Evolutionary conservation across 139 green algal species (phyloP), one percentile per base, ranked within the genome.

Genomic region (Medakamo hakoo): DNA sequence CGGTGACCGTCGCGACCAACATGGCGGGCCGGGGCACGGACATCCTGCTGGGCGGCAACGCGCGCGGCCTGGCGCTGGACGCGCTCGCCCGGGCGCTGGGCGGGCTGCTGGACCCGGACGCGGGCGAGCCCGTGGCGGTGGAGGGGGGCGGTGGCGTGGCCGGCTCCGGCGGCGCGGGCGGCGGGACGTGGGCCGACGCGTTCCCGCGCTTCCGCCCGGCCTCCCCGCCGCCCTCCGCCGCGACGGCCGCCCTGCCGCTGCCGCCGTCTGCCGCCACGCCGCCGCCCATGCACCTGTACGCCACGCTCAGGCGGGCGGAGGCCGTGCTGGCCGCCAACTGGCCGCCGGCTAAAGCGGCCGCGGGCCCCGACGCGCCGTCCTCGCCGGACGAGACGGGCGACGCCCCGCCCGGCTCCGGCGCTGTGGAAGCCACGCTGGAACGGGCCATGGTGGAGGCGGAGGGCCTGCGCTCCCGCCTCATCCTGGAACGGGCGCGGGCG

Each of bases 21-120:
- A 87, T 91, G 77, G 85, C 85, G 5, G 85, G 85, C 4, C 67
- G 85, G 0, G 85, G 85, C 63, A 92, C 84, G 1, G 84, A 93
- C 73, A 89, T 93, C 56, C 62, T 90, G 2, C 68, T 93, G 24
- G 85, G 85, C 4, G 85, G 84, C n/a, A 88, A 87, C 64, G 63
- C 84, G 24, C 76, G 80, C 63, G 73, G 70, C 2, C 59, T 80
- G n/a, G 66, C 68, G 26, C 27, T 28, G 24, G 18, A 49, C 40
- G 32, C 55, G 63, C 57, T 79, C 59, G 65, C 69, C 31, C 30
- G 25, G 27, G 29, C 29, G 29, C 24, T 75, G n/a, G 55, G 72
- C 57, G 28, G 27, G 23, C 0, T 48, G 25, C 21, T 78, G 55
- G 63, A n/a, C n/a, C n/a, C n/a, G n/a, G n/a, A n/a, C n/a, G n/a